These are phyloP conservation scores for Eucalyptus caleyi DNA, from an alignment of 345 rosid species.

Conservation along the genomic window DNA sequence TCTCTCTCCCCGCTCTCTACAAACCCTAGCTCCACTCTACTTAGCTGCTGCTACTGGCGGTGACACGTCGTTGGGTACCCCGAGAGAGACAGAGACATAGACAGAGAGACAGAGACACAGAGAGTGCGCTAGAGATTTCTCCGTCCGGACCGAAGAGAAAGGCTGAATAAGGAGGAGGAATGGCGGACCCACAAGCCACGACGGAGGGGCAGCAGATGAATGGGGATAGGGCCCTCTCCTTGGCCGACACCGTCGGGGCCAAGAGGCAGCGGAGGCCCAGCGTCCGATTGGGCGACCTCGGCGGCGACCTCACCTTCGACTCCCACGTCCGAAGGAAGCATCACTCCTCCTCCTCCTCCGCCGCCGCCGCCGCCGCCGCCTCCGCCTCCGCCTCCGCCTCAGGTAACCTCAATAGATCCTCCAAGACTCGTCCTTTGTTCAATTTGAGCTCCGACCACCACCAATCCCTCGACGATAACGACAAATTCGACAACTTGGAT, in stretches of 20 bases:
- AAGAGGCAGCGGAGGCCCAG: constrained; percentile 87
- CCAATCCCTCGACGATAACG: neutral
- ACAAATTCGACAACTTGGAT: constrained; percentile 33
- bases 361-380: neutral
- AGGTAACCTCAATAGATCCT: constrained; percentile 10
- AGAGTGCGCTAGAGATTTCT: neutral
- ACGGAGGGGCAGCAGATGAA: constrained; percentile 22
- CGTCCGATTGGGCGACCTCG: constrained; percentile 86
- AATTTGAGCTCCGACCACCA: constrained; percentile 32
- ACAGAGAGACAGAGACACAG: no score
- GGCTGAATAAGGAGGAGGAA: neutral
- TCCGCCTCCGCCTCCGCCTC: neutral
- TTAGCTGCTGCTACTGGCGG: neutral
- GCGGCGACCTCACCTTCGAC: constrained; percentile 65
- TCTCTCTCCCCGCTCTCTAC: neutral
- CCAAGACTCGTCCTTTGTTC: constrained; percentile 50
- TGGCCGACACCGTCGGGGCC: constrained; percentile 24
- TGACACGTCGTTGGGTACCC: neutral
- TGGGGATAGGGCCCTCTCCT: constrained; percentile 9
- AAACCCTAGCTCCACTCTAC: neutral
- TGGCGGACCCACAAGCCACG: constrained; percentile 49
- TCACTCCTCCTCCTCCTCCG: neutral
- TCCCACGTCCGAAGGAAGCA: constrained; percentile 25
- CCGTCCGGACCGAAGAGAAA: neutral
- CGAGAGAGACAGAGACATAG: neutral